Conservation (phyloP, 2,329 filamentous ascomycete species). For the Ustilaginoidea virens region DNA sequence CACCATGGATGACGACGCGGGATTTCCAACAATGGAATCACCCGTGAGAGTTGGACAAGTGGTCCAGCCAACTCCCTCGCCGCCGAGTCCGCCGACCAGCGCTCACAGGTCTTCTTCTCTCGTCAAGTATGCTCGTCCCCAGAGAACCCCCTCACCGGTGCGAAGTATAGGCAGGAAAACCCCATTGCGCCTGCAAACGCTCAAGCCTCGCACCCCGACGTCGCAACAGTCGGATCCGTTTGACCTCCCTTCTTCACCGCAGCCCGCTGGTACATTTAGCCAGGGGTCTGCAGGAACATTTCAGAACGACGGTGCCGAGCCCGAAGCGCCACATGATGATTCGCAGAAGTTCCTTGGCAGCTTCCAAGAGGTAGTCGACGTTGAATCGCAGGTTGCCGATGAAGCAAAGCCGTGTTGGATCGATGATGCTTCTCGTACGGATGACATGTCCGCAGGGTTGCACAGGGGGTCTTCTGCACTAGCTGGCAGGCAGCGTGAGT, state of each 20-base stretch:
- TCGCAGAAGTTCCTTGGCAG: too few species aligned
- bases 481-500: too few species aligned
- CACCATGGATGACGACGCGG: slow-evolving; percentile 1
- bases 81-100: slow-evolving; percentile 2
- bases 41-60: not conserved
- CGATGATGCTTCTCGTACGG: too few species aligned
- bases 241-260: slow-evolving; percentile 5
- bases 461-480: too few species aligned
- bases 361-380: too few species aligned
- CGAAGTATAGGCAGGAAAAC: not conserved
- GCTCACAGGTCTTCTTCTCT: not conserved
- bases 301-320: not conserved
- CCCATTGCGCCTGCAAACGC: not conserved
- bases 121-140: not conserved
- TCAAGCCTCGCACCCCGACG: slow-evolving; percentile 1
- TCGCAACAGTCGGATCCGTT: slow-evolving; percentile 2
- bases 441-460: too few species aligned
- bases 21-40: slow-evolving; percentile 2
- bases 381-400: too few species aligned
- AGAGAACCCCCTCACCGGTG: not conserved
- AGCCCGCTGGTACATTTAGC: not conserved
- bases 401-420: too few species aligned
- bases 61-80: slow-evolving; percentile 3
- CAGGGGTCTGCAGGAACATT: not conserved
- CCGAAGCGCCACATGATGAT: not conserved